Base-by-base conservation (phyloP, 2,329 filamentous ascomycete species). In the Tolypocladium amazonense region DNA sequence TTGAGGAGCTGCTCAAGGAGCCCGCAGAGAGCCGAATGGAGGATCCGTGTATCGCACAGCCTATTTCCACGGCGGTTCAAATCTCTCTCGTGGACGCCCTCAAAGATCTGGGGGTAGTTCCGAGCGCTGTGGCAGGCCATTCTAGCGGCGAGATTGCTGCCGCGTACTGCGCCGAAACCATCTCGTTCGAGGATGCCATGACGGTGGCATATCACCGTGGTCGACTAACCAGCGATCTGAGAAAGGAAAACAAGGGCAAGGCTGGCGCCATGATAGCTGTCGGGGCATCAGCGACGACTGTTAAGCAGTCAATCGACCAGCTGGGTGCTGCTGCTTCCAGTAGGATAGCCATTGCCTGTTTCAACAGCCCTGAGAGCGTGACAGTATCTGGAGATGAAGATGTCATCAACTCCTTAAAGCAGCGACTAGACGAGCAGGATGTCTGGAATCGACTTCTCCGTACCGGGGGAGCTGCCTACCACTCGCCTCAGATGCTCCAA, bases 31-130 rank as follows among this genome's bases (percentile, higher is more conserved):
- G n/a, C 30, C 61, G 59, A 5, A 59, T 70, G 15, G 59, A 67
- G 20, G 60, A 68, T 33, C 61, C 70, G 2, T 60, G 63, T 5
- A 59, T 69, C 27, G 68, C 66, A 38, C 77, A 79, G 59, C 70
- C 77, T 0, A 41, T 73, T 0, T 78, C 71, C 53, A 78, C 76
- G 1, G 73, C 73, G 0, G 37, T 80, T 1, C 77, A 80, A 62
- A 61, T 79, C 5, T 73, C 66, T 2, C 63, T 79, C 0, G 68
- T 76, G 1, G 69, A 76, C 11, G 62, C 76, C 0, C 63, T 74
- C 23, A 55, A 61, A n/a, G 60, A 60, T 4, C 70, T 68, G 33
- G 68, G 66, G 3, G 60, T 76, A 5, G 30, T 15, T 2, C 70
- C 71, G 0, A 45, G 56, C 7, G 66, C 64, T 2, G 70, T 74